A percentile compares a stretch with the other conserved stretches of the same genome.
phyloP scores from a whole-genome alignment of 768 basidiomycete species.

The Gloeostereum incarnatum region DNA sequence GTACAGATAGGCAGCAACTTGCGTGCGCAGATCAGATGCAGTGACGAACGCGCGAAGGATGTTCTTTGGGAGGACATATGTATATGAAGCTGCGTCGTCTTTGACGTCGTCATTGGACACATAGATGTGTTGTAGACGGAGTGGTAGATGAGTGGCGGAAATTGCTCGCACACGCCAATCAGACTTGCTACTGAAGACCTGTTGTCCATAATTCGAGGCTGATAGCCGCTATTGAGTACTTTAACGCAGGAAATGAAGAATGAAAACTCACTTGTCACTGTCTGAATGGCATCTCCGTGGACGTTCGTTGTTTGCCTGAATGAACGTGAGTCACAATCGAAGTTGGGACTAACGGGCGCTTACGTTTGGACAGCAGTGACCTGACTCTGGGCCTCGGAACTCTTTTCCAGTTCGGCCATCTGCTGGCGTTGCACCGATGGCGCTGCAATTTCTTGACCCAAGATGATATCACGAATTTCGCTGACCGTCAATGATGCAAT shows the following conservation, averaged over 20 bases:
- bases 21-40: constrained; percentile 90
- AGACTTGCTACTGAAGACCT: constrained; percentile 98
- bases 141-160: constrained; percentile 90
- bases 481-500: constrained; percentile 94
- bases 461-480: constrained; percentile 96
- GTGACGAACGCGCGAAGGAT: constrained; percentile 89
- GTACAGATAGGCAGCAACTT: constrained; percentile 91
- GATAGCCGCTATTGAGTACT: neutral
- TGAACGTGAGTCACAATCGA: constrained; percentile 5
- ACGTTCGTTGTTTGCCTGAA: constrained; percentile 89
- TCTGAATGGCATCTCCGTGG: constrained; percentile 91
- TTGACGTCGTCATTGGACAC: constrained; percentile 99
- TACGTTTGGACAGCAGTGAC: constrained; percentile 93
- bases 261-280: constrained; percentile 71
- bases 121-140: constrained; percentile 97
- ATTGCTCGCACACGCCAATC: constrained; percentile 99
- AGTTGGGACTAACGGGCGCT: constrained; percentile 13
- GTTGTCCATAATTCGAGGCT: constrained; percentile 97
- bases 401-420: constrained; percentile 98
- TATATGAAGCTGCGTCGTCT: constrained; percentile 91
- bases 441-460: constrained; percentile 97
- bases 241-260: neutral
- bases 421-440: constrained; percentile 96
- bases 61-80: constrained; percentile 97
- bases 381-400: constrained; percentile 87